phyloP scores from a whole-genome alignment of 192 early-diverging fungal genomes.

The Cetraspora pellucida region DNA sequence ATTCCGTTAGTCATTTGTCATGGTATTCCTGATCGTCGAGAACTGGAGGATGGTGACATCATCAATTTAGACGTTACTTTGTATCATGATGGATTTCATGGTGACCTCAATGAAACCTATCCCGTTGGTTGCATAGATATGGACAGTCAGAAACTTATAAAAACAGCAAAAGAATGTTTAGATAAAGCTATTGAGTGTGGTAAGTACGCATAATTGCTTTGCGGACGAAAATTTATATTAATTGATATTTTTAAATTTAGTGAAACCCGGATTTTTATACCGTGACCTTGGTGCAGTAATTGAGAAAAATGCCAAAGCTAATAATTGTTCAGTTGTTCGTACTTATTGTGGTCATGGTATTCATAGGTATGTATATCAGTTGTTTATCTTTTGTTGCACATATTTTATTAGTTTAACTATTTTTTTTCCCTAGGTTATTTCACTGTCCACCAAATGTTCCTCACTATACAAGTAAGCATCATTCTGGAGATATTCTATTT shows the following conservation, averaged over 20 bases:
- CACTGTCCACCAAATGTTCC: conserved; percentile 90
- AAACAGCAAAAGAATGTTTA: conserved; percentile 83
- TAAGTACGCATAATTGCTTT: conserved; percentile 40
- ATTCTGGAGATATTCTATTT: not conserved
- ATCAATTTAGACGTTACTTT: conserved; percentile 91
- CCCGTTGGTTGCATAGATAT: conserved; percentile 88
- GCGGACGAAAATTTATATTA: not conserved
- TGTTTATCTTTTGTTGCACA: not conserved
- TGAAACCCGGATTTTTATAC: conserved; percentile 89
- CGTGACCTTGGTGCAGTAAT: conserved; percentile 92
- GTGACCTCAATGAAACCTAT: conserved; percentile 94
- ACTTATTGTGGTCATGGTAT: conserved; percentile 96
- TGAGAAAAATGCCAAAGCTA: conserved; percentile 78
- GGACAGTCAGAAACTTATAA: conserved; percentile 70
- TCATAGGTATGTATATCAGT: conserved; percentile 21
- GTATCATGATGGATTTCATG: conserved; percentile 91
- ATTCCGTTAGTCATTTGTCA: conserved; percentile 84
- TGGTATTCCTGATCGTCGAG: conserved; percentile 94
- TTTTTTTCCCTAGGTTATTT: conserved; percentile 64
- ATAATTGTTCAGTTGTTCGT: conserved; percentile 90
- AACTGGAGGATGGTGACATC: conserved; percentile 93
- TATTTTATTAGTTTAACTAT: not conserved
- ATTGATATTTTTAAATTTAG: conserved; percentile 44
- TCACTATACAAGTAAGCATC: conserved; percentile 76
- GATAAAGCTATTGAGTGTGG: conserved; percentile 89